phyloP scores from a whole-genome alignment of 208 protist genomes.

The Acanthamoeba sp. region DNA sequence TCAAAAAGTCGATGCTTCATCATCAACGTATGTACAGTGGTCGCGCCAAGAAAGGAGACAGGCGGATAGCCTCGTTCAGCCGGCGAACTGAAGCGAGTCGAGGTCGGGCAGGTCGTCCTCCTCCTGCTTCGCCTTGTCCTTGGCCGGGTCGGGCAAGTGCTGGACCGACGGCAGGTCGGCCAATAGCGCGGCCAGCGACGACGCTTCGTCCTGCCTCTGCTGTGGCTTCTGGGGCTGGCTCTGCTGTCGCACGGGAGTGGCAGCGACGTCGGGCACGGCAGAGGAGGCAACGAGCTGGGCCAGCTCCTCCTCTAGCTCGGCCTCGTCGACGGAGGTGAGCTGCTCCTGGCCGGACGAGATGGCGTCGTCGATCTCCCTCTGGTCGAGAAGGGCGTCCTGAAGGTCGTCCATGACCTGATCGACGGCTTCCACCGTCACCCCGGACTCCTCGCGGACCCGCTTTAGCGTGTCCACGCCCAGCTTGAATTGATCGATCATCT shows the following conservation, averaged over 20 bases:
- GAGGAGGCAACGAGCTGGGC: background rate
- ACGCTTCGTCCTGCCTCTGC: background rate
- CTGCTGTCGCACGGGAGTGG: background rate
- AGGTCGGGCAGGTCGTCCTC: slow-evolving; percentile 15
- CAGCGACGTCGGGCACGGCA: background rate
- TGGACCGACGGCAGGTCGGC: background rate
- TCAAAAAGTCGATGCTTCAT: too few species aligned
- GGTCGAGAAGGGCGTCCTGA: slow-evolving; percentile 28
- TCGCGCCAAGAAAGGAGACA: too few species aligned
- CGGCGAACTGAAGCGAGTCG: slow-evolving; percentile 2
- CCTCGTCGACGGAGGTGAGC: slow-evolving; percentile 22
- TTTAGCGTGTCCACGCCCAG: slow-evolving; percentile 50
- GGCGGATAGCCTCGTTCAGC: too few species aligned
- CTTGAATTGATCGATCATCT: slow-evolving; percentile 53
- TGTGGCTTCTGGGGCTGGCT: background rate
- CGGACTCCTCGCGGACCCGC: slow-evolving; percentile 3
- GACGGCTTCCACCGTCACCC: slow-evolving; percentile 8
- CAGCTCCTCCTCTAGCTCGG: slow-evolving; percentile 45
- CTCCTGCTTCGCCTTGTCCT: background rate
- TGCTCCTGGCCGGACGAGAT: slow-evolving; percentile 12
- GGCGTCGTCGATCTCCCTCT: slow-evolving; percentile 47
- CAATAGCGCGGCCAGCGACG: background rate
- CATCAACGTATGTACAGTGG: too few species aligned
- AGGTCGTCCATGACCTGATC: slow-evolving; percentile 65
- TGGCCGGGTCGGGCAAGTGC: slow-evolving; percentile 7